Evolutionary conservation across 495 filamentous ascomycete genomes (phyloP).

Genomic region (Lasiosphaeriaceae sp.): DNA sequence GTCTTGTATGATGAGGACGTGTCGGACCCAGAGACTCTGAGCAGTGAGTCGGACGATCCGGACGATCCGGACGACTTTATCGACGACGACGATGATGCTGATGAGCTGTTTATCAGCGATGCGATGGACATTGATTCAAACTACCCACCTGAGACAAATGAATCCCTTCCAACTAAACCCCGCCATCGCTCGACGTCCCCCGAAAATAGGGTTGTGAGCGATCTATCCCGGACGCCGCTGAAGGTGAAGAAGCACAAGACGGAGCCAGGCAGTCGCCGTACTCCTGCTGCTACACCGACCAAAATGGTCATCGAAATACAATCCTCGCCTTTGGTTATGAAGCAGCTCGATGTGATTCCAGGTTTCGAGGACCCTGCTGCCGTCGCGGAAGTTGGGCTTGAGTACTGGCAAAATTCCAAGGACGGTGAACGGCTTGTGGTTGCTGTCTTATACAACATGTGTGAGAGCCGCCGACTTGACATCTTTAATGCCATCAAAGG

Average conservation of each 20-base stretch:
- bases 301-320: conserved; percentile 9
- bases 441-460: conserved; percentile 16
- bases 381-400: conserved; percentile 16
- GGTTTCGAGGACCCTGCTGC: conserved; percentile 4
- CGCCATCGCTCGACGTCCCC: background rate
- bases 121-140: conserved; percentile 17
- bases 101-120: background rate
- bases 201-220: background rate
- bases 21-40: conserved; percentile 38
- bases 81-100: conserved; percentile 22
- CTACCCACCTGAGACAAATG: background rate
- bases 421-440: conserved; percentile 26
- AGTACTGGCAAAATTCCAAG: conserved; percentile 16
- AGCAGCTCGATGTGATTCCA: conserved; percentile 6
- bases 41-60: conserved; percentile 45
- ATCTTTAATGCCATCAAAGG: conserved; percentile 8
- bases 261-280: background rate
- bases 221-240: background rate
- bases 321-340: conserved; percentile 7
- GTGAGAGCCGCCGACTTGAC: background rate
- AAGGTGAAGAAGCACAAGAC: background rate
- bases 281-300: background rate
- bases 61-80: conserved; percentile 44
- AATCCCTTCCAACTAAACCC: background rate
- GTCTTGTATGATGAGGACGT: conserved; percentile 20